These are phyloP conservation scores for Paracamarosporium sp. DNA, from an alignment of 2,329 filamentous ascomycete genomes.

Conservation along the genomic window DNA sequence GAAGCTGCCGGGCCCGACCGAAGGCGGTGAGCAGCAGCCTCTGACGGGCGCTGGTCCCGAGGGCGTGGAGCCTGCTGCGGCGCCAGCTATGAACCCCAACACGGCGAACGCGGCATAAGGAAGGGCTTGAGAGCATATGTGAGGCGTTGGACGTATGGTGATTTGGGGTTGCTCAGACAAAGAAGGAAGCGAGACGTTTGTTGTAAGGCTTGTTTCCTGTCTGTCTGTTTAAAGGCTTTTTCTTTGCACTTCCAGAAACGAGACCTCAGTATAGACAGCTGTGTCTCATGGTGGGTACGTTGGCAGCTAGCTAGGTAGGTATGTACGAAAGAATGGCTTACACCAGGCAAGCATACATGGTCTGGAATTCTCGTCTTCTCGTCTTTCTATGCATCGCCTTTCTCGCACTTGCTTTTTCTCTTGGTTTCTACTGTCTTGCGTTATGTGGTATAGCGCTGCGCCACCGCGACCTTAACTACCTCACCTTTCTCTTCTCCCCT, in stretches of 20 bases:
- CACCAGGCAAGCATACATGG: neutral
- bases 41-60: slow-evolving; percentile 20
- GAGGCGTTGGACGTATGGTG: neutral
- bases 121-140: neutral
- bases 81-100: slow-evolving; percentile 21
- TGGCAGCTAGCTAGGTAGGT: too few relatives aligned
- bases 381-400: neutral
- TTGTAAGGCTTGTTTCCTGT: neutral
- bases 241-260: neutral
- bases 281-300: neutral
- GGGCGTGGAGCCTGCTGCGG: slow-evolving; percentile 23
- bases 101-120: slow-evolving; percentile 15
- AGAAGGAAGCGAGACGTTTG: neutral
- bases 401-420: neutral
- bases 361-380: neutral
- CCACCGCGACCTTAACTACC: neutral
- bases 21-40: slow-evolving; percentile 20
- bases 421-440: neutral
- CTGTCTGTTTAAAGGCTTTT: neutral
- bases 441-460: neutral
- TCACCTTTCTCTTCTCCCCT: neutral
- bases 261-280: slow-evolving; percentile 1
- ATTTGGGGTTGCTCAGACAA: too few relatives aligned
- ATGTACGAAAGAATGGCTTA: neutral
- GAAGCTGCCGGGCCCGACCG: slow-evolving; percentile 34